Evolutionary conservation across 495 filamentous ascomycete genomes (phyloP).

Genomic region (Lineolata rhizophorae): DNA sequence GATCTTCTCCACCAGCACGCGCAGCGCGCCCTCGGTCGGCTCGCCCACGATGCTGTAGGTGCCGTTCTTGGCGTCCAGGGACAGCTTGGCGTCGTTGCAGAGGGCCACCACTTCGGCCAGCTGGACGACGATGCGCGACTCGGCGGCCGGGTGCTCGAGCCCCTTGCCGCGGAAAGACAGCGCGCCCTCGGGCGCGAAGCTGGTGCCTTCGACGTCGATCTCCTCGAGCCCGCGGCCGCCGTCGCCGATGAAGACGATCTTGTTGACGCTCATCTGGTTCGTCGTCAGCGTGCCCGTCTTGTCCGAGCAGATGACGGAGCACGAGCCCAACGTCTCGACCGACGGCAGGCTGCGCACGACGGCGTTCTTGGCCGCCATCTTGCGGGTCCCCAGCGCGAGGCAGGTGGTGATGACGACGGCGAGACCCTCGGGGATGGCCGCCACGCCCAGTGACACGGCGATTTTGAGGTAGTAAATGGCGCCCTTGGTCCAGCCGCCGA

Average conservation of each 20-base stretch:
- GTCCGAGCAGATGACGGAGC: slow-evolving; percentile 99
- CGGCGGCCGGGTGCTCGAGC: slow-evolving; percentile 43
- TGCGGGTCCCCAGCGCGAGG: slow-evolving; percentile 80
- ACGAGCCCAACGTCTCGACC: slow-evolving; percentile 95
- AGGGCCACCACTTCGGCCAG: slow-evolving; percentile 73
- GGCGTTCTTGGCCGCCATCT: slow-evolving; percentile 96
- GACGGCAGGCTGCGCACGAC: slow-evolving; percentile 91
- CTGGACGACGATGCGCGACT: slow-evolving; percentile 59
- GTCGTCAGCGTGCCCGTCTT: slow-evolving; percentile 98
- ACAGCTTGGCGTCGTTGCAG: slow-evolving; percentile 75
- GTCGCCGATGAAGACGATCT: slow-evolving; percentile 61
- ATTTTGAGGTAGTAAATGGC: slow-evolving; percentile 99
- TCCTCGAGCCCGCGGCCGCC: slow-evolving; percentile 61
- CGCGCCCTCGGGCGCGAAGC: slow-evolving; percentile 66
- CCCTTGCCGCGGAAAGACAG: slow-evolving; percentile 44
- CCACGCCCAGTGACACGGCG: slow-evolving; percentile 93
- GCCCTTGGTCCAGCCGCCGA: slow-evolving; percentile 90
- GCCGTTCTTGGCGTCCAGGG: slow-evolving; percentile 52
- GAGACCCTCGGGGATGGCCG: slow-evolving; percentile 91
- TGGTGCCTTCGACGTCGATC: slow-evolving; percentile 79
- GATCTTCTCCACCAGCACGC: slow-evolving; percentile 85
- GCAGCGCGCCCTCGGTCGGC: slow-evolving; percentile 84
- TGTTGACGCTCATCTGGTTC: slow-evolving; percentile 98
- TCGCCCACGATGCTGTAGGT: slow-evolving; percentile 77
- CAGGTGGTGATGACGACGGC: slow-evolving; percentile 97